Evolutionary conservation across 768 basidiomycete genomes (phyloP).

Genomic region (Kwoniella sp.): DNA sequence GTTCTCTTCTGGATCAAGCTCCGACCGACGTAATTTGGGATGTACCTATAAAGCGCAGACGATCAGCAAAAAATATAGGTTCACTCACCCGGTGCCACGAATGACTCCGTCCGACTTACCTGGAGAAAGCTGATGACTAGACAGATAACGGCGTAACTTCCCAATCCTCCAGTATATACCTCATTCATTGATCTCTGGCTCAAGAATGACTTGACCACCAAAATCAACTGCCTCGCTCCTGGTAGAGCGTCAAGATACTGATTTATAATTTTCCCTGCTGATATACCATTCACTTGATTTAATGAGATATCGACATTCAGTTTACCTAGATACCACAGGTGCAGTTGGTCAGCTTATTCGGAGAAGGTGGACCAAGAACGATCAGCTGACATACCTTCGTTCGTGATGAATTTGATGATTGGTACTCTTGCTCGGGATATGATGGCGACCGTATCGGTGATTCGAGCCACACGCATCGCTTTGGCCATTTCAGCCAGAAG

Average conservation of each 20-base stretch:
- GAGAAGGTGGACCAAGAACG: not conserved
- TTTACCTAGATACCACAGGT: constrained; percentile 59
- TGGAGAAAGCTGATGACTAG: constrained; percentile 91
- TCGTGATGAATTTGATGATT: constrained; percentile 91
- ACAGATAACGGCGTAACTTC: constrained; percentile 92
- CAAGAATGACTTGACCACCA: constrained; percentile 88
- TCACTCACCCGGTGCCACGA: too few relatives aligned
- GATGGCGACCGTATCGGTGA: constrained; percentile 79
- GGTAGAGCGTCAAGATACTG: constrained; percentile 74
- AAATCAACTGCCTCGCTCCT: constrained; percentile 77
- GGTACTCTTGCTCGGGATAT: constrained; percentile 94
- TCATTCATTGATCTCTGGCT: constrained; percentile 92
- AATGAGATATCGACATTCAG: constrained; percentile 92
- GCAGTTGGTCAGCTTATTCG: too few relatives aligned
- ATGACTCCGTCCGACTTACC: constrained; percentile 57
- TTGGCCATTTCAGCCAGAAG: constrained; percentile 73
- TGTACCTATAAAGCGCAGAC: constrained; percentile 68
- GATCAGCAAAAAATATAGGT: constrained; percentile 7
- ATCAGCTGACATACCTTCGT: constrained; percentile 59
- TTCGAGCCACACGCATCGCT: constrained; percentile 69
- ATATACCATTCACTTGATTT: constrained; percentile 83
- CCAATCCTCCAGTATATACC: constrained; percentile 93
- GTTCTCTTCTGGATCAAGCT: constrained; percentile 83
- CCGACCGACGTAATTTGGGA: constrained; percentile 83
- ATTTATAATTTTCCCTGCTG: constrained; percentile 75